Base-by-base conservation (phyloP, 306 rosid genomes). In the Castanea sativa region DNA sequence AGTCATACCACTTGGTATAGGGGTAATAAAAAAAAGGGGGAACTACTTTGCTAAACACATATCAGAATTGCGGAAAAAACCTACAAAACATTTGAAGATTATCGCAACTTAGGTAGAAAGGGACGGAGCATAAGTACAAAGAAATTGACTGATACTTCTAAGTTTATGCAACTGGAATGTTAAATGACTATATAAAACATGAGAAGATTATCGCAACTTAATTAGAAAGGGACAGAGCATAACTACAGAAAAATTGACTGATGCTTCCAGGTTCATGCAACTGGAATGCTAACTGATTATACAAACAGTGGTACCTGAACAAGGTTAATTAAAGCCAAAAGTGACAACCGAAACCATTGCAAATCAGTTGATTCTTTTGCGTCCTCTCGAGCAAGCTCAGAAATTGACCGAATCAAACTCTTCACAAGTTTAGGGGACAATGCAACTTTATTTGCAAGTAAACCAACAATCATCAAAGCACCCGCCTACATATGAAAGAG, bases 391-490 rank as follows among this genome's bases (percentile, higher is more conserved):
- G 97, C 96, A 78, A 88, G 78, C 86, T 89, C 95, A 51, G 92
- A 89, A 80, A 95, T 74, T 25, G 88, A 91, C 32, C 92, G 91
- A 59, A 91, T 87, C 87, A 90, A 80, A 81, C 92, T 83, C 77
- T 87, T 92, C 61, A 88, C 89, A 80, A 95, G 94, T 76, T 89
- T 90, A 9, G 98, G 91, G 81, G 93, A 85, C 78, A 95, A 84
- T 71, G 87, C 81, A 82, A 85, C 90, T 88, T 86, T 95, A 74
- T 79, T 92, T 25, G 89, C 97, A 52, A 95, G 91, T 82, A 92
- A 77, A 75, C 95, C 94, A 84, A 92, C 80, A 77, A 95, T 90
- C 97, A 95, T 92, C 88, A 95, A 68, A 73, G 97, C 94, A 75
- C 95, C 94, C 71, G 99, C 99, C 99, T 95, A 73, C 59, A 80